Conservation (phyloP, 2,329 filamentous ascomycete genomes). For the Boeremia exigua region DNA sequence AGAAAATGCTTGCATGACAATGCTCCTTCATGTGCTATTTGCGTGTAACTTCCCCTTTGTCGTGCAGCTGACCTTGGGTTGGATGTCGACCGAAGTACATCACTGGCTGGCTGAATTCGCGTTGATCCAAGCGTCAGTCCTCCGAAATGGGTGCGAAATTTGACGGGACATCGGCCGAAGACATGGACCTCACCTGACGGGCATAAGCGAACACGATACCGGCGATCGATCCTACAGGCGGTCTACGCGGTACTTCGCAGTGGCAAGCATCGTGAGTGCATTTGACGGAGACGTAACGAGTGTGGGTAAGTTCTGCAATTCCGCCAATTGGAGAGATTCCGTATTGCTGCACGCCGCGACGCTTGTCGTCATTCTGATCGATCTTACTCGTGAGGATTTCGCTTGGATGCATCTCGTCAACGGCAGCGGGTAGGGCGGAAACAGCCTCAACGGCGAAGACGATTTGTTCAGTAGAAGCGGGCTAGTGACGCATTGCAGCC, state of each 20-base stretch:
- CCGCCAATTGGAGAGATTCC: conserved; percentile 16
- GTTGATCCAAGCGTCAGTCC: conserved; percentile 4
- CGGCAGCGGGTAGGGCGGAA: conserved; percentile 19
- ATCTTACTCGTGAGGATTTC: conserved; percentile 18
- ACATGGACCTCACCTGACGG: conserved; percentile 1
- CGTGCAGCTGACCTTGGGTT: conserved; percentile 13
- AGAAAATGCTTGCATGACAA: conserved; percentile 1
- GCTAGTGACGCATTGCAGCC: conserved; percentile 9
- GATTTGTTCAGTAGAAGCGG: conserved; percentile 6
- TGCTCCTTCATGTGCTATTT: conserved; percentile 11
- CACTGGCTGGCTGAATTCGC: conserved; percentile 12
- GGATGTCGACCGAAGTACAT: conserved; percentile 2
- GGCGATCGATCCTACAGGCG: not conserved
- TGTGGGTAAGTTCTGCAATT: not conserved
- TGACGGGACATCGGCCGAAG: conserved; percentile 10
- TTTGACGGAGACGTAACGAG: not conserved
- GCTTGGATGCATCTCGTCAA: conserved; percentile 19
- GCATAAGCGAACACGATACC: not conserved
- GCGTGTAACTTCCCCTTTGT: conserved; percentile 11
- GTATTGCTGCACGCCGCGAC: conserved; percentile 10
- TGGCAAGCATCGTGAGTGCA: conserved; percentile 11
- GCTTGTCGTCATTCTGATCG: conserved; percentile 12
- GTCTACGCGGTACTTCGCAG: not conserved
- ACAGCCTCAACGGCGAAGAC: conserved; percentile 17
- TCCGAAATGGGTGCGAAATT: conserved; percentile 16